A percentile compares a stretch with the other conserved stretches of the same genome.
These are phyloP conservation scores for Amyloporia xantha DNA, from an alignment of 768 basidiomycete species.

Conservation along the genomic window DNA sequence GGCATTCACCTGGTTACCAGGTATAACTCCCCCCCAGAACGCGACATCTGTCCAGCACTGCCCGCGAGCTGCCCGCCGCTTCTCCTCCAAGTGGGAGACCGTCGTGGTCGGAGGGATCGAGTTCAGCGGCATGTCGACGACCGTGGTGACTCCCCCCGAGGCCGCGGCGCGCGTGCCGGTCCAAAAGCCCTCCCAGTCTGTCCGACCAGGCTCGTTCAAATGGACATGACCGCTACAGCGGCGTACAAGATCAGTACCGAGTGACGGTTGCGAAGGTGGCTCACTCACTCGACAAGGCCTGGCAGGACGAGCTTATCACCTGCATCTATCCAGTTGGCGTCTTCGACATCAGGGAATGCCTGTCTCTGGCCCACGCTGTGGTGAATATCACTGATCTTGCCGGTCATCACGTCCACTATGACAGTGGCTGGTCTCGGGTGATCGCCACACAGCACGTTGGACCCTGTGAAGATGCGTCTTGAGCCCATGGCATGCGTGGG, in stretches of 20 bases:
- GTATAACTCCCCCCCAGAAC: conserved; percentile 95
- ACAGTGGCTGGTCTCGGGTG: conserved; percentile 33
- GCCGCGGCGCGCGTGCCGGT: conserved; percentile 89
- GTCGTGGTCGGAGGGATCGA: conserved; percentile 96
- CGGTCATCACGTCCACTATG: conserved; percentile 31
- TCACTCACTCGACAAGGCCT: conserved; percentile 48
- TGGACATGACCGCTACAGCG: conserved; percentile 90
- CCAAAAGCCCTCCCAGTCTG: conserved; percentile 91
- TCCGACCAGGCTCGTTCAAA: conserved; percentile 89
- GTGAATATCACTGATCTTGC: conserved; percentile 34
- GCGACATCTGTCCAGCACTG: conserved; percentile 80
- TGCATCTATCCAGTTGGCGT: conserved; percentile 28
- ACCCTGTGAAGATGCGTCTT: conserved; percentile 16
- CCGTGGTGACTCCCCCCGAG: conserved; percentile 90
- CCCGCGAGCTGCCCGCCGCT: conserved; percentile 61
- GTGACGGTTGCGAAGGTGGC: background rate
- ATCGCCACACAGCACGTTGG: conserved; percentile 20
- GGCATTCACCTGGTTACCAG: conserved; percentile 78
- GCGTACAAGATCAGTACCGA: no score
- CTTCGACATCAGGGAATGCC: conserved; percentile 19
- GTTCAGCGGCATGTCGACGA: conserved; percentile 98
- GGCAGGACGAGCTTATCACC: conserved; percentile 40
- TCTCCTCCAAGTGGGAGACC: conserved; percentile 61
- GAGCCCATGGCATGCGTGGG: background rate
- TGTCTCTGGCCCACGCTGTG: conserved; percentile 8